Conservation (phyloP, 257 asterid species). For the Solanum neorickii region DNA sequence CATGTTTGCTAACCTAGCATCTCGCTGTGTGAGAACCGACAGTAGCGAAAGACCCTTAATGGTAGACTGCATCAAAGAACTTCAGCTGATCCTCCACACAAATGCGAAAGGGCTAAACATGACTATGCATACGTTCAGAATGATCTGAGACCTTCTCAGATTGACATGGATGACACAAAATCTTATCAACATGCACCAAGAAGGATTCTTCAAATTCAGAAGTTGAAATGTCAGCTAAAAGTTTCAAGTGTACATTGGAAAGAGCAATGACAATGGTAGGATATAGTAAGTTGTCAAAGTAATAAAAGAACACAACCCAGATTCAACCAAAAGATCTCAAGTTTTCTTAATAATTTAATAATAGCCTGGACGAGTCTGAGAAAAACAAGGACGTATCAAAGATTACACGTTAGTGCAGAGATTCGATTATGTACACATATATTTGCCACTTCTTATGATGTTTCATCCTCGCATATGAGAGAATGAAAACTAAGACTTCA, state of each 20-base stretch:
- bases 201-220: background rate
- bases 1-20: constrained; percentile 80
- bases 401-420: background rate
- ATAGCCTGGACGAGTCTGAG: background rate
- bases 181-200: background rate
- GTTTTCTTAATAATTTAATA: background rate
- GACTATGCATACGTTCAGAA: constrained; percentile 66
- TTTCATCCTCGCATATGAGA: background rate
- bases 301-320: background rate
- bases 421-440: background rate
- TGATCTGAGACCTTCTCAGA: constrained; percentile 30
- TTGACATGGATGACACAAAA: background rate
- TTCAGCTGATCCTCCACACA: constrained; percentile 48
- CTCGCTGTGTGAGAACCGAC: constrained; percentile 65
- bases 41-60: constrained; percentile 82
- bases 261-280: background rate
- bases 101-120: constrained; percentile 57
- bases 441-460: background rate
- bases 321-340: background rate
- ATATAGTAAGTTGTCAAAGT: background rate
- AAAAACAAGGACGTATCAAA: background rate
- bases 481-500: background rate
- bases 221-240: background rate
- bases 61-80: constrained; percentile 69
- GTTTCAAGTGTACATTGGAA: constrained; percentile 1